These are phyloP conservation scores for Gigaspora rosea DNA, from an alignment of 192 early-diverging fungal genomes.

Conservation along the genomic window DNA sequence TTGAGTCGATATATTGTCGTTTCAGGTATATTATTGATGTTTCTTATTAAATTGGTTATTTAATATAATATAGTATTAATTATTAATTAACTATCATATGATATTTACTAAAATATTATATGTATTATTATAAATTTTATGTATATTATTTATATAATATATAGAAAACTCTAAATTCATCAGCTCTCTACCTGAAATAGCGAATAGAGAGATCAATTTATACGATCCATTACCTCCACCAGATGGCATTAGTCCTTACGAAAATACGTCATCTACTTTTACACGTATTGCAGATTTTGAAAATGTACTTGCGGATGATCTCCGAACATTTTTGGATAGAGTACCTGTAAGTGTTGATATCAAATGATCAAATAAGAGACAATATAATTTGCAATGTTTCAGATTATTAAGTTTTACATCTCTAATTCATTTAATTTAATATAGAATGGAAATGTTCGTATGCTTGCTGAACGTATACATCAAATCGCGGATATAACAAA, in stretches of 20 bases:
- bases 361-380: neutral
- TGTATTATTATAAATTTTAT: too few species aligned
- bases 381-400: too few species aligned
- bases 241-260: conserved; percentile 23
- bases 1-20: conserved; percentile 49
- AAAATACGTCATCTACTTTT: neutral
- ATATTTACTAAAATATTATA: too few species aligned
- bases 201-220: conserved; percentile 50
- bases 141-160: too few species aligned
- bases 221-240: conserved; percentile 70
- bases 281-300: neutral
- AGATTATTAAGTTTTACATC: neutral
- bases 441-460: conserved; percentile 9
- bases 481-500: conserved; percentile 7
- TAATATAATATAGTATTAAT: conserved; percentile 20
- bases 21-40: conserved; percentile 25
- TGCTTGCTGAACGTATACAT: conserved; percentile 6
- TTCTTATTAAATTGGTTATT: neutral
- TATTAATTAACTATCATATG: neutral
- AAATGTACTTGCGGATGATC: neutral
- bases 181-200: conserved; percentile 54
- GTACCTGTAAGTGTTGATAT: neutral
- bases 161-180: conserved; percentile 44
- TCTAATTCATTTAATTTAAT: neutral
- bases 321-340: neutral